These are phyloP conservation scores for Pythium grandisporangium DNA, from an alignment of 352 stramenopile species.

Conservation along the genomic window DNA sequence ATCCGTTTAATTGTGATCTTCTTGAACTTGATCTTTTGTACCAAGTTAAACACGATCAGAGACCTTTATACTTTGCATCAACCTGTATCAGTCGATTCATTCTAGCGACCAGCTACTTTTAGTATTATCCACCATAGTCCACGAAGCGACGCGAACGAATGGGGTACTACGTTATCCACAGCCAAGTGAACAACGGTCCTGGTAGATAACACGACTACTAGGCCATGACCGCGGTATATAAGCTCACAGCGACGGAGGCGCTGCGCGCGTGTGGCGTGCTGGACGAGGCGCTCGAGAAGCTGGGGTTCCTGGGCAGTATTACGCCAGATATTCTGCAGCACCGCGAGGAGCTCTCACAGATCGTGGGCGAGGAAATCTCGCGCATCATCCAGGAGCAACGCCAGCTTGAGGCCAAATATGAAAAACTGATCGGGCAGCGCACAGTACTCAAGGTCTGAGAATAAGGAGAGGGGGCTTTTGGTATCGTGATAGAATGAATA, in stretches of 20 bases:
- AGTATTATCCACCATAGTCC: too few species aligned
- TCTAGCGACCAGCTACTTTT: too few species aligned
- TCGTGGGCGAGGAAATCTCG: slow-evolving; percentile 90
- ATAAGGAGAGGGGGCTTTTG: too few species aligned
- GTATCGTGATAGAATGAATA: background rate
- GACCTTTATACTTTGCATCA: too few species aligned
- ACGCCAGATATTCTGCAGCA: slow-evolving; percentile 89
- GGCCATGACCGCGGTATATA: slow-evolving; percentile 25
- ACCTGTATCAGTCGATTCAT: too few species aligned
- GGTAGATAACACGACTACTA: too few species aligned
- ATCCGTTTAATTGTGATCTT: too few species aligned
- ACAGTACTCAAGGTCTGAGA: slow-evolving; percentile 79
- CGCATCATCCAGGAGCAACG: slow-evolving; percentile 90
- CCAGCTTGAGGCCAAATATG: slow-evolving; percentile 80
- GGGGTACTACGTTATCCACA: too few species aligned
- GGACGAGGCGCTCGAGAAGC: slow-evolving; percentile 88
- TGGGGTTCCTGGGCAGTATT: slow-evolving; percentile 86
- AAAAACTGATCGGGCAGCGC: slow-evolving; percentile 85
- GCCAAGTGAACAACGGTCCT: too few species aligned
- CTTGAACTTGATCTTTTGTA: too few species aligned
- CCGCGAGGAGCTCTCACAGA: slow-evolving; percentile 86
- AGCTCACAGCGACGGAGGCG: slow-evolving; percentile 57
- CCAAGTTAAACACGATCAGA: too few species aligned
- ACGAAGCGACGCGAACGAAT: too few species aligned
- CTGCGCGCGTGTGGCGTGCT: slow-evolving; percentile 71